Percentiles rank a stretch among this genome's conserved stretches.
These are phyloP conservation scores for Fusarium scirpi DNA, from an alignment of 2,329 filamentous ascomycete species.

Conservation along the genomic window DNA sequence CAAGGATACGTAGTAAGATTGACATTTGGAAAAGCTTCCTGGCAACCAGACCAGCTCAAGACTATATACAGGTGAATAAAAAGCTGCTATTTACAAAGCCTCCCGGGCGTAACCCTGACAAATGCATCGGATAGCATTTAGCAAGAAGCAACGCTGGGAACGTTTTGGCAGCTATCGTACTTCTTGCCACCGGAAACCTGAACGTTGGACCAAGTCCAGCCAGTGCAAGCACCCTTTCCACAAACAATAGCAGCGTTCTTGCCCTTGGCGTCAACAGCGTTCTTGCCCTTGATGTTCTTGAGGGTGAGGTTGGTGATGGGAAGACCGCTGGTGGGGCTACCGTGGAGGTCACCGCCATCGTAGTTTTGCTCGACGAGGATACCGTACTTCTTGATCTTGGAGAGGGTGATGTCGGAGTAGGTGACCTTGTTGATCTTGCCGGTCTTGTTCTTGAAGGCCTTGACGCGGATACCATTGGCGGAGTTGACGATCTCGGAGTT, in stretches of 20 bases:
- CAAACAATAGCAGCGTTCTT: conserved; percentile 66
- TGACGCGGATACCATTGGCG: conserved; percentile 63
- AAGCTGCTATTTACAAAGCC: neutral
- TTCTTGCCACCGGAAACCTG: conserved; percentile 63
- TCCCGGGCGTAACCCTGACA: neutral
- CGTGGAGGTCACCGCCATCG: conserved; percentile 59
- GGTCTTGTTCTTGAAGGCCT: conserved; percentile 60
- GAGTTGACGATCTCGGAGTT: conserved; percentile 63
- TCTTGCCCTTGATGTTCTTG: conserved; percentile 56
- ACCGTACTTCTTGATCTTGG: conserved; percentile 53
- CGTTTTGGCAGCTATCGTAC: conserved; percentile 47
- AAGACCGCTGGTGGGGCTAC: conserved; percentile 58
- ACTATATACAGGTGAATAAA: neutral
- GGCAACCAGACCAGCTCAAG: neutral
- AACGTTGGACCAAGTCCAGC: conserved; percentile 66
- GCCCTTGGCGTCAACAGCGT: conserved; percentile 51
- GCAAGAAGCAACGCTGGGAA: conserved; percentile 45
- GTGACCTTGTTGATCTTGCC: conserved; percentile 58
- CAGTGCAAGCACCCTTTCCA: conserved; percentile 56
- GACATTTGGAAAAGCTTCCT: neutral
- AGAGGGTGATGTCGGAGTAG: conserved; percentile 58
- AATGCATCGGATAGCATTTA: neutral
- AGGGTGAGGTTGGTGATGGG: conserved; percentile 63
- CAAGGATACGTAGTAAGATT: neutral
- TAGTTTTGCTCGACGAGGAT: conserved; percentile 59